Evolutionary conservation across 441 rosid species (phyloP).

Genomic region (Pelargonium myrrhifolium): DNA sequence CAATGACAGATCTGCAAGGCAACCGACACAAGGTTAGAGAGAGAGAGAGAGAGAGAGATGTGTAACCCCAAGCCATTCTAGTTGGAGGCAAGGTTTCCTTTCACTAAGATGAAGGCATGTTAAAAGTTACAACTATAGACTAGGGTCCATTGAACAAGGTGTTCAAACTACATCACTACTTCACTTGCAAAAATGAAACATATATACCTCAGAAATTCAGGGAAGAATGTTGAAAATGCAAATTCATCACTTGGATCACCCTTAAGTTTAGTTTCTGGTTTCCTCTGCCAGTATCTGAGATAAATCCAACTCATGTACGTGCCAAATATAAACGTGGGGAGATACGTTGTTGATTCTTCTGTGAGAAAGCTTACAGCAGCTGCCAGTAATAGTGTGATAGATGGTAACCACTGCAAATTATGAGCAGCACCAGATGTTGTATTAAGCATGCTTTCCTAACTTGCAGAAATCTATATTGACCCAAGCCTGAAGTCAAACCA

Average conservation of each 20-base stretch:
- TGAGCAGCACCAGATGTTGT: slow-evolving; percentile 8
- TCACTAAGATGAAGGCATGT: neutral
- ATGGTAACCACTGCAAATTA: slow-evolving; percentile 84
- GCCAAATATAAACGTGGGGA: slow-evolving; percentile 83
- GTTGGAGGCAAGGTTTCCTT: neutral
- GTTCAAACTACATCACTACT: neutral
- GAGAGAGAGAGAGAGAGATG: neutral
- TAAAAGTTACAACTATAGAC: neutral
- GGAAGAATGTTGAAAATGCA: slow-evolving; percentile 85
- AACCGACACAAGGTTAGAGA: slow-evolving; percentile 7
- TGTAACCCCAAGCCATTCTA: neutral
- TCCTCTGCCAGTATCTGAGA: slow-evolving; percentile 79
- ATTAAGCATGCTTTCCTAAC: slow-evolving; percentile 18
- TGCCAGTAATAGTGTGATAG: slow-evolving; percentile 55
- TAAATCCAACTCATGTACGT: slow-evolving; percentile 87
- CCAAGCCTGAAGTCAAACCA: neutral
- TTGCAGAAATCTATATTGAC: slow-evolving; percentile 7
- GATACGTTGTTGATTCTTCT: slow-evolving; percentile 57
- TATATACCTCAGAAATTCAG: slow-evolving; percentile 67
- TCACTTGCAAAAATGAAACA: slow-evolving; percentile 11
- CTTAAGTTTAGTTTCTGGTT: slow-evolving; percentile 75
- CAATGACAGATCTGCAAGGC: slow-evolving; percentile 57
- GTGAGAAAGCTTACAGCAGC: slow-evolving; percentile 69
- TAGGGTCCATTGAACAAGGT: neutral
- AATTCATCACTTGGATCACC: slow-evolving; percentile 96